phyloP scores from a whole-genome alignment of 1,139 yeast species.

The Keqinozyma sinolaborantium region DNA sequence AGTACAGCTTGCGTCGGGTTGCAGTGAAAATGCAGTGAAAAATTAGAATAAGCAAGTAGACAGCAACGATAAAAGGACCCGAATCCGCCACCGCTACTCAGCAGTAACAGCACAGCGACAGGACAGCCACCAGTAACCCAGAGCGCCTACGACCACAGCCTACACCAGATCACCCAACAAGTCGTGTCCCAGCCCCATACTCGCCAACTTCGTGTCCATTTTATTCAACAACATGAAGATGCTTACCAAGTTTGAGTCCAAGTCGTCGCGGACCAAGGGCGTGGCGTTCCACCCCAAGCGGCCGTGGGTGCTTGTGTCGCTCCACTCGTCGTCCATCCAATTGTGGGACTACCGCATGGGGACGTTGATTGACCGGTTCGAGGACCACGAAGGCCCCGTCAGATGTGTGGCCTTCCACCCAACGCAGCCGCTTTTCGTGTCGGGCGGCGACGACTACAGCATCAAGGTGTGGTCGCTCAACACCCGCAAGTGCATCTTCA shows the following conservation, averaged over 20 bases:
- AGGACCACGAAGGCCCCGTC: conserved; percentile 98
- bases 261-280: conserved; percentile 97
- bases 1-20: too few species aligned
- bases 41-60: too few species aligned
- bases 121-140: too few species aligned
- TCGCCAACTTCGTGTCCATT: neutral
- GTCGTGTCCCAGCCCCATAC: neutral
- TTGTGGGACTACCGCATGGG: conserved; percentile 99
- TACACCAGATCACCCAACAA: too few species aligned
- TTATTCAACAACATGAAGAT: conserved; percentile 67
- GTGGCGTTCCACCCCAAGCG: conserved; percentile 96
- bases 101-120: too few species aligned
- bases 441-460: conserved; percentile 96
- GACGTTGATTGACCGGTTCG: conserved; percentile 90
- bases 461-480: conserved; percentile 95
- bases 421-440: conserved; percentile 93
- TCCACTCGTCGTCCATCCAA: conserved; percentile 93
- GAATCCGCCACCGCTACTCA: too few species aligned
- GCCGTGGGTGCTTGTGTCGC: conserved; percentile 95
- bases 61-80: too few species aligned
- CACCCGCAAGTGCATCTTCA: conserved; percentile 86
- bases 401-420: conserved; percentile 96
- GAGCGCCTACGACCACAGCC: too few species aligned
- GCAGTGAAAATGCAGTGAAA: too few species aligned
- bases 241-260: conserved; percentile 97